A percentile compares a stretch with the other conserved stretches of the same genome.
Conservation (phyloP, 2,329 filamentous ascomycete genomes). For the Nigrospora osmanthi region DNA sequence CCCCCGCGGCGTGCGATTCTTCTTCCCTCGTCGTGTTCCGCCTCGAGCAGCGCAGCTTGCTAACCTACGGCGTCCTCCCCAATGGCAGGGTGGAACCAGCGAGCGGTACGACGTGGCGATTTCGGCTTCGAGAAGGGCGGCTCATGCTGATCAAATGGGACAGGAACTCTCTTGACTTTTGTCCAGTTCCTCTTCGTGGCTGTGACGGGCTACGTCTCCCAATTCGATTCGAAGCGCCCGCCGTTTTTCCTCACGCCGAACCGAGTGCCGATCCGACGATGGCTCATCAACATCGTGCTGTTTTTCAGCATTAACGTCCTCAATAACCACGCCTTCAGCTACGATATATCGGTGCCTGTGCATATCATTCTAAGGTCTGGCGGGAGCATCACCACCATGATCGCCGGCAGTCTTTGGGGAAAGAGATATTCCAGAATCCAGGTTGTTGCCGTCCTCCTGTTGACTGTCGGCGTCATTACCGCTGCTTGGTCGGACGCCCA, state of each 20-base stretch:
- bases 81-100: slow-evolving; percentile 64
- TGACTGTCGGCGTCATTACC: slow-evolving; percentile 80
- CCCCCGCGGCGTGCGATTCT: too few species aligned
- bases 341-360: slow-evolving; percentile 90
- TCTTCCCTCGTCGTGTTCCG: too few species aligned
- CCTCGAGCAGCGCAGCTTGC: too few species aligned
- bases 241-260: slow-evolving; percentile 70
- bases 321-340: slow-evolving; percentile 97
- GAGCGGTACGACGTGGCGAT: slow-evolving; percentile 51
- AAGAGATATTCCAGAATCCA: slow-evolving; percentile 79
- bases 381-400: slow-evolving; percentile 91
- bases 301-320: slow-evolving; percentile 93
- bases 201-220: slow-evolving; percentile 66
- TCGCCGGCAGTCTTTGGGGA: slow-evolving; percentile 79
- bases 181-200: slow-evolving; percentile 83
- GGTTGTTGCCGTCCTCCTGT: slow-evolving; percentile 68
- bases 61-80: too few species aligned
- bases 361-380: slow-evolving; percentile 96
- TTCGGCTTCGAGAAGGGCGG: too few species aligned
- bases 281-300: slow-evolving; percentile 80
- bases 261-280: slow-evolving; percentile 74
- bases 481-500: slow-evolving; percentile 87
- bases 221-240: slow-evolving; percentile 59
- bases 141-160: background rate
- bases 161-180: slow-evolving; percentile 80